Base-by-base conservation (phyloP, 192 early-diverging fungal genomes). In the Bifiguratus adelaidae region DNA sequence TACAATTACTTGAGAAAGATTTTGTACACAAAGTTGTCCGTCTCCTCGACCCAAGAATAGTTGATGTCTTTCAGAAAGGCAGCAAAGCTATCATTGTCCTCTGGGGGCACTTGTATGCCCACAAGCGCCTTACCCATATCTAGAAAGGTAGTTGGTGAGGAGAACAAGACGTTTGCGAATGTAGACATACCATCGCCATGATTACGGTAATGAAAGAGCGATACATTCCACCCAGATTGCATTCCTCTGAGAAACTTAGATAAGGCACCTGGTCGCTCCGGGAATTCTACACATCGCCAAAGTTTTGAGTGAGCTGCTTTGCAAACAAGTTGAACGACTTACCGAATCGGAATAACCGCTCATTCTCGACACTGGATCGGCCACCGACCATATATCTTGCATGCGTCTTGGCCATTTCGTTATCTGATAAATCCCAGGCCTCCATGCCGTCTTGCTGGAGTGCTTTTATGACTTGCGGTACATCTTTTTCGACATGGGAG, bases 321-420 rank as follows among this genome's bases (percentile, higher is more conserved):
- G 8, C 16, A 8, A 40, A 5, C 7, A 40, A 40, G 22, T 11
- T 5, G 7, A 5, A 7, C 13, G 18, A 40, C 52, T 55, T 55
- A 67, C 65, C 58, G 69, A 97, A 97, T 32, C 96, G 74, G 65
- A 92, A 85, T 53, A 99, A 61, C 4, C 85, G 75, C 64, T 99
- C 94, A 56, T 96, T 79, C 23, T 68, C 73, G 4, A 86, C 85
- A 7, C 68, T 47, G 50, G 68, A 79, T n/a, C 56, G 34, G 2
- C 94, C 96, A 26, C 93, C 94, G 9, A 92, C 85, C 38, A 96
- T 80, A 38, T 96, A 92, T 16, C 92, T 75, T 4, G 88, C 94
- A 60, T 99, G 96, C n/a, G 80, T 76, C 58, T 99, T 99, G 23
- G 92, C 96, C 63, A 93, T 69, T 57, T 93, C 96, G 49, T 96